Evolutionary conservation across 1,284 basidiomycete genomes (phyloP), one percentile per base, ranked within the genome.

Genomic region (Microbotryum lychnidis-dioicae): DNA sequence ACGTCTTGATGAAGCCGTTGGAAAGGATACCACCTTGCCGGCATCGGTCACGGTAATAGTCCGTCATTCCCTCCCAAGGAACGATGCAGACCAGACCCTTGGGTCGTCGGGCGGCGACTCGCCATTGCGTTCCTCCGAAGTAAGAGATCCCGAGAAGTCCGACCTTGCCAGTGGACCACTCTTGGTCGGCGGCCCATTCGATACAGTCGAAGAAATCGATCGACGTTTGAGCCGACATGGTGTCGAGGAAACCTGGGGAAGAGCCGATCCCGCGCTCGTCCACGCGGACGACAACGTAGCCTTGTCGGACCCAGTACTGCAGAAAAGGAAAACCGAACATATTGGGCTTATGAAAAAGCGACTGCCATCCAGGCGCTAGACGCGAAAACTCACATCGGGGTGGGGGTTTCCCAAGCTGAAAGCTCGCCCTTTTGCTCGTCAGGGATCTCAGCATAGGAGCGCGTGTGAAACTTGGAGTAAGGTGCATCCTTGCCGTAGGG

Each of bases 391-490:
- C 29, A 57, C 60, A n/a, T 62, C 57, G 12, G 61, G 61, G 53
- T 75, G 70, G 33, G 74, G 74, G 69, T 71, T 56, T 75, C 74
- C 74, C 74, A 75, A 2, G 73, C 72, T 2, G 71, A 72, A 18
- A 68, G 49, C 23, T 70, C 63, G 20, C 68, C 66, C 64, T 73
- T 73, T 37, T 75, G 74, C 37, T 69, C 73, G 23, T 67, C 67
- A 8, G 73, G 73, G 10, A 75, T 63, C 58, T 75, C 70, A 10
- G 54, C 31, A 44, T 63, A 75, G 6, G 69, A 71, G 18, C 63
- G 57, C 10, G 62, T 60, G 54, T 74, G 69, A 56, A 75, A 74
- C 33, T 63, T 62, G 14, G 54, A 42, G 59, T 75, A 75, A 8
- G 64, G 69, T 29, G 72, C 67, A 61, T 75, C 73, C 57, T 75